Percentiles rank a stretch among this genome's conserved stretches.
Evolutionary conservation across 1,284 basidiomycete genomes (phyloP).

Genomic region (Stereum hirsutum): DNA sequence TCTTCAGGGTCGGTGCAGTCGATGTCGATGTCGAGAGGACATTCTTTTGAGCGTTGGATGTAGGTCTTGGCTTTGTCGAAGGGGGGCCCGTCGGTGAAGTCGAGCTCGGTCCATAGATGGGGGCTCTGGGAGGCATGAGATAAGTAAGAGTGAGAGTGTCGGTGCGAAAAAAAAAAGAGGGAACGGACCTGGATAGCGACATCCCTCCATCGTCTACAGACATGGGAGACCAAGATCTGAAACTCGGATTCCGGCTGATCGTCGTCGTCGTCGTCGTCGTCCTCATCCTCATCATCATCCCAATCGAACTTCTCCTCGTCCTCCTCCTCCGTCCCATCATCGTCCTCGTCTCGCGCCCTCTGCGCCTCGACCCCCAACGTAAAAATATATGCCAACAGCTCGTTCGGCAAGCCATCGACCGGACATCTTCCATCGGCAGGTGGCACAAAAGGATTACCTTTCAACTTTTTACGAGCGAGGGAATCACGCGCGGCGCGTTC

Average conservation of each 20-base stretch:
- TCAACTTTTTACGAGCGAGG: too few relatives aligned
- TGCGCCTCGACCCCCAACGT: constrained; percentile 32
- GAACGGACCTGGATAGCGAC: too few relatives aligned
- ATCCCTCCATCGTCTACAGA: constrained; percentile 28
- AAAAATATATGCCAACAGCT: constrained; percentile 52
- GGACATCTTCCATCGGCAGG: constrained; percentile 35
- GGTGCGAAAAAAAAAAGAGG: too few relatives aligned
- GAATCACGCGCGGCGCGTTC: too few relatives aligned
- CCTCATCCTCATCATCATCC: constrained; percentile 9
- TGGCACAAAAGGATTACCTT: constrained; percentile 25
- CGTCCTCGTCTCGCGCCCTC: constrained; percentile 8
- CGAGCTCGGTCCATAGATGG: constrained; percentile 23
- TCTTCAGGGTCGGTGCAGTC: constrained; percentile 30
- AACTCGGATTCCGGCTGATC: constrained; percentile 23
- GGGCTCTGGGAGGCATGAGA: too few relatives aligned
- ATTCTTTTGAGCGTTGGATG: constrained; percentile 35
- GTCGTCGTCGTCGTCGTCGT: constrained; percentile 14
- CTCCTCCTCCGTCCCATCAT: constrained; percentile 15
- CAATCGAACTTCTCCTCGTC: neutral
- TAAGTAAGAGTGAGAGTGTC: too few relatives aligned
- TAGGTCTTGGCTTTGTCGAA: constrained; percentile 32
- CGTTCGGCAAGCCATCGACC: constrained; percentile 46
- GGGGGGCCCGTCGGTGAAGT: constrained; percentile 20
- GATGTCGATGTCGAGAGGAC: constrained; percentile 37
- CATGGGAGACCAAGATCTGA: constrained; percentile 34